phyloP scores from a whole-genome alignment of 352 stramenopile genomes.

The Globisporangium emineosum region DNA sequence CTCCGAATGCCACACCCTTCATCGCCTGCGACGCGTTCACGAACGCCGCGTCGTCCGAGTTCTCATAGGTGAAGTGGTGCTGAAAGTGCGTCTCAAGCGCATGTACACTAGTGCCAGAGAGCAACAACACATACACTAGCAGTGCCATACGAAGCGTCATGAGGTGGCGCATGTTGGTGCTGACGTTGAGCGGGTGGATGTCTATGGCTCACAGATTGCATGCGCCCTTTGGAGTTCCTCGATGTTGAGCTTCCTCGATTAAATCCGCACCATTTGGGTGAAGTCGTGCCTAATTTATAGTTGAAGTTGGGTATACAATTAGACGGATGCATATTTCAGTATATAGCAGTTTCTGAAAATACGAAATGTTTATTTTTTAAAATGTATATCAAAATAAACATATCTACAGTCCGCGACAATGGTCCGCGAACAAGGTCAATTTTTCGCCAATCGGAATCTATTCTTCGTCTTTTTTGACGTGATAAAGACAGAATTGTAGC shows the following conservation, averaged over 20 bases:
- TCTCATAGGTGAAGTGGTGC: constrained; percentile 16
- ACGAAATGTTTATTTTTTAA: no score
- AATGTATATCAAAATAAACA: no score
- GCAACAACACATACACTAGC: neutral
- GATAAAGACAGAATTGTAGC: no score
- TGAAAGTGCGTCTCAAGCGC: constrained; percentile 12
- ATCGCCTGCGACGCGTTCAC: constrained; percentile 6
- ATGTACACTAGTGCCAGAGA: neutral
- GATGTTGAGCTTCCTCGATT: neutral
- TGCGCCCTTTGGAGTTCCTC: neutral
- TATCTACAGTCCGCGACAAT: no score
- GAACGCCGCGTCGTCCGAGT: constrained; percentile 6
- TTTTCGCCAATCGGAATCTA: no score
- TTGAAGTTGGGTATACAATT: no score
- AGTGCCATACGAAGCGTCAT: neutral
- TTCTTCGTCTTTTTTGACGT: no score
- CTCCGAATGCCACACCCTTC: constrained; percentile 10
- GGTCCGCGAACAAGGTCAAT: no score
- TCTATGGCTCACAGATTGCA: neutral
- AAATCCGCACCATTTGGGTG: no score
- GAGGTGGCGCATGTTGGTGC: neutral
- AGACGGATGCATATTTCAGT: no score
- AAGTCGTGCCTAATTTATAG: no score
- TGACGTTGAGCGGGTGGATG: neutral
- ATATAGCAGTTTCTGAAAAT: no score